These are phyloP conservation scores for Camptophora hylomeconis DNA, from an alignment of 2,329 filamentous ascomycete genomes.

Conservation along the genomic window DNA sequence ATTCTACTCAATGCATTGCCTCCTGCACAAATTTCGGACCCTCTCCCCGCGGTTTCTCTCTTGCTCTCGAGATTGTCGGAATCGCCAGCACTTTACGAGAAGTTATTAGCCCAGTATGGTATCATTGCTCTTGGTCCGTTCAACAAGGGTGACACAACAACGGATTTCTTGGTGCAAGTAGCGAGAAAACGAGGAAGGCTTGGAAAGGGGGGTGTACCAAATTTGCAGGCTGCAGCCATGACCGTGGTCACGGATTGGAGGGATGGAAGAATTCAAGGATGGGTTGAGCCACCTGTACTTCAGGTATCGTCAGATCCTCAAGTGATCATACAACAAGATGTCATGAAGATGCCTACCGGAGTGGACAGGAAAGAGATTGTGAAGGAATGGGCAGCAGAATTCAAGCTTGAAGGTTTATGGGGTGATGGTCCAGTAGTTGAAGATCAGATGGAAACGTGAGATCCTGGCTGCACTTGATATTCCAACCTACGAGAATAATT, in stretches of 20 bases:
- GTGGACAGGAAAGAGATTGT: slow-evolving; percentile 76
- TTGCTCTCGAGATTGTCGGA: slow-evolving; percentile 69
- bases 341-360: slow-evolving; percentile 27
- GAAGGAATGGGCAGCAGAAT: slow-evolving; percentile 84
- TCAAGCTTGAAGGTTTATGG: slow-evolving; percentile 88
- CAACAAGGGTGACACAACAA: slow-evolving; percentile 60
- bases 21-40: slow-evolving; percentile 87
- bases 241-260: slow-evolving; percentile 94
- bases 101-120: slow-evolving; percentile 72
- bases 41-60: slow-evolving; percentile 71
- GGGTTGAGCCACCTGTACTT: slow-evolving; percentile 64
- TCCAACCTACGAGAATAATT: too few species aligned
- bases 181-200: slow-evolving; percentile 83
- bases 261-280: slow-evolving; percentile 86
- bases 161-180: slow-evolving; percentile 87
- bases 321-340: slow-evolving; percentile 22
- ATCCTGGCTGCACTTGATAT: too few species aligned
- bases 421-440: slow-evolving; percentile 36
- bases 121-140: slow-evolving; percentile 61
- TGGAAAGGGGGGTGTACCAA: slow-evolving; percentile 80
- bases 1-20: slow-evolving; percentile 84
- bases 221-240: slow-evolving; percentile 75
- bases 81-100: slow-evolving; percentile 60
- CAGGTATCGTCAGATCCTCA: slow-evolving; percentile 36
- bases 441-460: slow-evolving; percentile 22